phyloP scores from a whole-genome alignment of 495 filamentous ascomycete species.

The Talaromyces nanjingensis region DNA sequence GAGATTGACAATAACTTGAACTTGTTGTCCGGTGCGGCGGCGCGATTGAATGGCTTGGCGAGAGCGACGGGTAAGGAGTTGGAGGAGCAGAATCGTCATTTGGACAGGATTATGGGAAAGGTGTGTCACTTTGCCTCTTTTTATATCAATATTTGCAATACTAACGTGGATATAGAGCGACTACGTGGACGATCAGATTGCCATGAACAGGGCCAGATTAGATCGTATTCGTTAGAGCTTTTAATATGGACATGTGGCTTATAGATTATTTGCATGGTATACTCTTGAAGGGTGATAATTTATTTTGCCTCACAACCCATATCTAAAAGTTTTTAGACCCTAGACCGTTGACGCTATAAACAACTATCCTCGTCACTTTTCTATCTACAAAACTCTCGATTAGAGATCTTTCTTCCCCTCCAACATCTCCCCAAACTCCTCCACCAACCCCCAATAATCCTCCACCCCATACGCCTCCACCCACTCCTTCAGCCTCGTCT shows the following conservation, averaged over 20 bases:
- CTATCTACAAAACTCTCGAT: background rate
- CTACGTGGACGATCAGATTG: conserved; percentile 63
- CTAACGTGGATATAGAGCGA: conserved; percentile 48
- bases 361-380: too few species aligned
- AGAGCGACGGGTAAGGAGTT: conserved; percentile 65
- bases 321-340: too few species aligned
- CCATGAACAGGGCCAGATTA: conserved; percentile 57
- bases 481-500: conserved; percentile 38
- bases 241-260: background rate
- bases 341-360: too few species aligned
- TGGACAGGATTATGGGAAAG: conserved; percentile 69
- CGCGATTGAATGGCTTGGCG: conserved; percentile 58
- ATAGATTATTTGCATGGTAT: background rate
- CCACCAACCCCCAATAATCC: conserved; percentile 55
- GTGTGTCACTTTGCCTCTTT: conserved; percentile 25
- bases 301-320: too few species aligned
- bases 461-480: conserved; percentile 49
- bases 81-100: conserved; percentile 65
- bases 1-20: conserved; percentile 63
- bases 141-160: conserved; percentile 3
- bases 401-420: background rate
- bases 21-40: conserved; percentile 50
- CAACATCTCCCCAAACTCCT: conserved; percentile 35
- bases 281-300: too few species aligned
- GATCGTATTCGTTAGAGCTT: conserved; percentile 49